Percentiles rank a stretch among this genome's conserved stretches.
These are phyloP conservation scores for Podospora fimiseda DNA, from an alignment of 495 filamentous ascomycete species.

Conservation along the genomic window DNA sequence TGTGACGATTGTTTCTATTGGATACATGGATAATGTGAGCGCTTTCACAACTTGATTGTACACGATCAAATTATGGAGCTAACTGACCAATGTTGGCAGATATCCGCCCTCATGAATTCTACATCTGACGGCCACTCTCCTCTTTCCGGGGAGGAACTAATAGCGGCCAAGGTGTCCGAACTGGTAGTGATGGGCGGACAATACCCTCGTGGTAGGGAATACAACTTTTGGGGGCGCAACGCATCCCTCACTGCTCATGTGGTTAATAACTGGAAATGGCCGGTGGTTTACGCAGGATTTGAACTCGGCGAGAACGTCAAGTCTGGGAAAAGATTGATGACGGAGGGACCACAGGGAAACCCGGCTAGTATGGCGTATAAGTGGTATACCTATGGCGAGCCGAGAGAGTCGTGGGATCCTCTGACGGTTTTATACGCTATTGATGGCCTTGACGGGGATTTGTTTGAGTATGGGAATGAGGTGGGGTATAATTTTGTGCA, in stretches of 20 bases:
- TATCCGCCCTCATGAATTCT: constrained; percentile 37
- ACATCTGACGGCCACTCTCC: constrained; percentile 27
- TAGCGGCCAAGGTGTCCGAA: constrained; percentile 37
- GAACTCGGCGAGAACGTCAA: constrained; percentile 32
- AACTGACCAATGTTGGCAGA: constrained; percentile 9
- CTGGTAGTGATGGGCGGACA: constrained; percentile 43
- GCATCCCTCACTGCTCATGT: constrained; percentile 29
- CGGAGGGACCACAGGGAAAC: constrained; percentile 25
- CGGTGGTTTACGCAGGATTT: constrained; percentile 29
- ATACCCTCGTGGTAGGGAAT: constrained; percentile 38
- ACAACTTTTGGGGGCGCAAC: constrained; percentile 38
- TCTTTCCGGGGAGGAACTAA: constrained; percentile 30
- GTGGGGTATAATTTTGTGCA: constrained; percentile 28
- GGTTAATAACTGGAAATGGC: constrained; percentile 34
- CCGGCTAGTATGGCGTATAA: constrained; percentile 37
- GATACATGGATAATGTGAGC: constrained; percentile 35
- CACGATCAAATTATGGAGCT: not conserved
- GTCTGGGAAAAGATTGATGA: constrained; percentile 30
- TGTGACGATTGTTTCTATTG: constrained; percentile 41
- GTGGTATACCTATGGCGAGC: constrained; percentile 30
- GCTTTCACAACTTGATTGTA: not conserved
- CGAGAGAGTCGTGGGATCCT: constrained; percentile 39
- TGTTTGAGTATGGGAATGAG: constrained; percentile 27
- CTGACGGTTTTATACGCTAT: constrained; percentile 40
- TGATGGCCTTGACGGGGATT: constrained; percentile 27